phyloP scores from a whole-genome alignment of 2,329 filamentous ascomycete genomes.

The Venturia carpophila region DNA sequence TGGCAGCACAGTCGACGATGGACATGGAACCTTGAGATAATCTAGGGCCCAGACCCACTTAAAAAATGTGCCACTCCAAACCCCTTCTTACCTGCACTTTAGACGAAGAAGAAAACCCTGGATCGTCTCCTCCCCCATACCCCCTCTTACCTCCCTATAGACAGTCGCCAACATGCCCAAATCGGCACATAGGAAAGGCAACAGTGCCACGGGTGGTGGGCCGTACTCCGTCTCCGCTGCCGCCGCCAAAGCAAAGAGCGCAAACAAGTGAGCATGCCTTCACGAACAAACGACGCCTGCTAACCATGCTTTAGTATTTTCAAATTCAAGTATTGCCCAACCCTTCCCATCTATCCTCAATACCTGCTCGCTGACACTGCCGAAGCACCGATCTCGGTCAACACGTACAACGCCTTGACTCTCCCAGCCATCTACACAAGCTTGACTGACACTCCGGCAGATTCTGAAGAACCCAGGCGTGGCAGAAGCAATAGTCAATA shows the following conservation, averaged over 20 bases:
- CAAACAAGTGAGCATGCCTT: neutral
- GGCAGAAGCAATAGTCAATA: conserved; percentile 72
- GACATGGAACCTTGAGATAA: too few species aligned
- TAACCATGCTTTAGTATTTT: neutral
- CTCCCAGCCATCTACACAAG: neutral
- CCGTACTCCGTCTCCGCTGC: conserved; percentile 36
- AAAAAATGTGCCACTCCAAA: too few species aligned
- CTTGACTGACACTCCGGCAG: conserved; percentile 39
- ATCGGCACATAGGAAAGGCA: conserved; percentile 32
- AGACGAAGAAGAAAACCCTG: too few species aligned
- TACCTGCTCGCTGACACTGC: too few species aligned
- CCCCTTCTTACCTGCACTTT: too few species aligned
- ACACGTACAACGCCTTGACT: neutral
- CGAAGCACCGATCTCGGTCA: neutral
- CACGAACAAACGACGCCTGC: neutral
- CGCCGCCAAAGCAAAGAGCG: conserved; percentile 14
- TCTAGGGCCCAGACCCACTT: too few species aligned
- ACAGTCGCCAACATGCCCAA: conserved; percentile 33
- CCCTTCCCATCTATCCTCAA: too few species aligned
- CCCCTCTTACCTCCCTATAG: too few species aligned
- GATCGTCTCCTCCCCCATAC: too few species aligned
- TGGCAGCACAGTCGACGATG: too few species aligned
- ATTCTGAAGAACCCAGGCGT: conserved; percentile 90
- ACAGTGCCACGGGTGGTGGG: conserved; percentile 25
- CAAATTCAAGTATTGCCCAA: conserved; percentile 1